Evolutionary conservation across 2,329 filamentous ascomycete genomes (phyloP).

Genomic region (Pseudogymnoascus destructans): DNA sequence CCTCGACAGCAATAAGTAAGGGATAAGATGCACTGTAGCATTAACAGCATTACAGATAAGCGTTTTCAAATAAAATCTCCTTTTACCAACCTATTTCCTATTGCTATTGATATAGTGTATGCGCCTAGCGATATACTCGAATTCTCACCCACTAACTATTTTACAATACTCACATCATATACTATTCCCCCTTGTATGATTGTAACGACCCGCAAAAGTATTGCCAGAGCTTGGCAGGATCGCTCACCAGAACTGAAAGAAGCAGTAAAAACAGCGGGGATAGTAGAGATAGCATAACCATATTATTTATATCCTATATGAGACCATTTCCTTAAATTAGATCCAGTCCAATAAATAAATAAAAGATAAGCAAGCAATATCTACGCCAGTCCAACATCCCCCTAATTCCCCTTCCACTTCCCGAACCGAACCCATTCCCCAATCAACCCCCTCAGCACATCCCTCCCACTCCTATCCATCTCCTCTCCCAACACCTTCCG

Average conservation of each 20-base stretch:
- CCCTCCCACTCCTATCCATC: constrained; percentile 45
- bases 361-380: not conserved
- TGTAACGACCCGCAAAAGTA: no score
- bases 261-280: no score
- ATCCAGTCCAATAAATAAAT: not conserved
- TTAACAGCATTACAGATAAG: not conserved
- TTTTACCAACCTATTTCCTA: not conserved
- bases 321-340: not conserved
- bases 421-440: constrained; percentile 48
- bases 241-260: no score
- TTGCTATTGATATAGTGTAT: not conserved
- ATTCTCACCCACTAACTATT: not conserved
- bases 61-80: not conserved
- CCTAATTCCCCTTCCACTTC: constrained; percentile 38
- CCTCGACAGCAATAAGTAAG: not conserved
- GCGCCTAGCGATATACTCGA: no score
- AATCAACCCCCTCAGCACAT: constrained; percentile 45
- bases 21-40: not conserved
- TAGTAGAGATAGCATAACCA: not conserved
- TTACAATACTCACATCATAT: not conserved
- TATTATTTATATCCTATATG: not conserved
- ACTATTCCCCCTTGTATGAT: not conserved
- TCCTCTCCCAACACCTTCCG: constrained; percentile 45
- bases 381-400: not conserved
- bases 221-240: no score